Percentiles rank a stretch among this genome's conserved stretches.
These are phyloP conservation scores for Pichia phayaonensis DNA, from an alignment of 805 yeast genomes.

Conservation along the genomic window DNA sequence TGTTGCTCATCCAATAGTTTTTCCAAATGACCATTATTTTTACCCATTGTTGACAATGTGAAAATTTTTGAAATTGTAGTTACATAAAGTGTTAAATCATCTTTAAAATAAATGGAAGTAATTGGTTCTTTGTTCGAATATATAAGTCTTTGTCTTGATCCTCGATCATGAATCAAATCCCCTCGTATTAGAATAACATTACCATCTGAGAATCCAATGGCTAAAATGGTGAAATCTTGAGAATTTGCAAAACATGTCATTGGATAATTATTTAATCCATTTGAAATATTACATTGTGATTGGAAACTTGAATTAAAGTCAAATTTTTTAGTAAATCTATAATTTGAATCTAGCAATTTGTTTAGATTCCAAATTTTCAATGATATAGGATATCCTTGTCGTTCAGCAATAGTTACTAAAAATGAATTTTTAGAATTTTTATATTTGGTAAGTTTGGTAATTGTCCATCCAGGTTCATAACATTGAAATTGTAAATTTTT, in stretches of 20 bases:
- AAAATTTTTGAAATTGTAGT: constrained; percentile 68
- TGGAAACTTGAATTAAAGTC: constrained; percentile 39
- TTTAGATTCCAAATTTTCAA: constrained; percentile 70
- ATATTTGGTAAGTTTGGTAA: constrained; percentile 42
- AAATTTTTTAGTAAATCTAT: constrained; percentile 16
- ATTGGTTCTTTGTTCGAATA: constrained; percentile 73
- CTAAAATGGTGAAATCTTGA: constrained; percentile 52
- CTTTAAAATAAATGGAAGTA: constrained; percentile 62
- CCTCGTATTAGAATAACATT: constrained; percentile 77
- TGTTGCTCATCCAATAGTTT: constrained; percentile 35
- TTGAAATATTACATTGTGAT: constrained; percentile 53
- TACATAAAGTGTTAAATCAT: constrained; percentile 52
- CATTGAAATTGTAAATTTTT: constrained; percentile 49
- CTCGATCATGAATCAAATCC: constrained; percentile 80
- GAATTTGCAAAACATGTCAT: constrained; percentile 56
- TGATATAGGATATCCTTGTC: constrained; percentile 59
- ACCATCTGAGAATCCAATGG: constrained; percentile 81
- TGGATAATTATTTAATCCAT: constrained; percentile 74
- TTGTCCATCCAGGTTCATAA: constrained; percentile 55
- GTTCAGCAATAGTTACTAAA: constrained; percentile 67
- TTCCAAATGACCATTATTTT: constrained; percentile 60
- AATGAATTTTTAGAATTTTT: constrained; percentile 16
- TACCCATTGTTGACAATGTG: constrained; percentile 69
- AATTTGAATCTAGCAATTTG: constrained; percentile 31
- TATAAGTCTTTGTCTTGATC: constrained; percentile 77